Base-by-base conservation (phyloP, 1,139 yeast species). In the Zhuliangozyma parablackwelliae region DNA sequence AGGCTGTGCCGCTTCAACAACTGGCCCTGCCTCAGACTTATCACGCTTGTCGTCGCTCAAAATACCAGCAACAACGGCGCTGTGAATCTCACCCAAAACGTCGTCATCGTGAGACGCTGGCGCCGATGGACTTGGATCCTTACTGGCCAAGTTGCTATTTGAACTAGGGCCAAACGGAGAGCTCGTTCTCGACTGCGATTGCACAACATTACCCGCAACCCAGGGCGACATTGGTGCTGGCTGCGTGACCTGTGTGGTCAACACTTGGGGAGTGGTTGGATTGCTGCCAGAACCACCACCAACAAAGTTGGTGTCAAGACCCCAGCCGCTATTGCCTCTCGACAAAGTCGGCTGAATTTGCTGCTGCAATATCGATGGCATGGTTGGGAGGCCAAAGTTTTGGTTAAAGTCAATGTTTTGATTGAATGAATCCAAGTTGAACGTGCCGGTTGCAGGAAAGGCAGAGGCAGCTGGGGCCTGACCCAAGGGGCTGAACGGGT, bases 201-300 rank as follows among this genome's bases (percentile, higher is more conserved):
- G 70, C 10, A 56, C 51, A 11, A 33, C 42, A 11, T 40, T 37
- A 7, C 62, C 58, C 5, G 67, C 47, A 23, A 58, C 38, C 75
- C 75, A 69, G 5, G 75, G 75, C 1, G 73, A 68, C 36, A 65
- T 51, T 5, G 74, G 72, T 10, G 43, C 38, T 6, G 49, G 65
- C 42, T 65, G 73, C 29, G 46, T 42, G 32, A 60, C 46, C 33
- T 53, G 59, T 1, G 58, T 36, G 8, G 37, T 27, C 34, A 53
- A 44, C 5, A 51, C 47, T 5, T 59, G 57, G 29, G 70, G 65
- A 20, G 69, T 56, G 12, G 54, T 53, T 20, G 70, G 65, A 33
- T 44, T 50, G 28, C 56, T 50, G 2, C 51, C 54, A 55, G 28
- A 50, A 46, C 44, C 36, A 7, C 50, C 48, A 43, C 16, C 29